Evolutionary conservation across 108 stramenopile species (phyloP), one percentile per base, ranked within the genome.

Genomic region (Cyclotella atomus): DNA sequence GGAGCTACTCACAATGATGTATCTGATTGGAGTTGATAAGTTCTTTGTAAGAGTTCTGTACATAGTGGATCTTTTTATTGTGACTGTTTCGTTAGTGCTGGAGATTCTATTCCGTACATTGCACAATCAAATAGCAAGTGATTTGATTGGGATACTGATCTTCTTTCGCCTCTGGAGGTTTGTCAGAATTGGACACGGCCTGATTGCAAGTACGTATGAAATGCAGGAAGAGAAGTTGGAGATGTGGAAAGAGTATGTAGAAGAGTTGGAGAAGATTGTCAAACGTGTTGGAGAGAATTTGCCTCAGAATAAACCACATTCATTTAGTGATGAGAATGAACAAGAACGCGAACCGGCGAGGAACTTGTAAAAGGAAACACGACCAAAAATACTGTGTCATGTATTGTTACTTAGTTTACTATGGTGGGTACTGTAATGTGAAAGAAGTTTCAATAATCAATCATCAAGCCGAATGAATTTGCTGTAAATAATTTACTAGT

Each of bases 151-250:
- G 1, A 29, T 82, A 8, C 76, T 82, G 10, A 59, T 82, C 15
- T 17, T 82, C 24, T 68, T 77, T 59, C 70, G 81, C 57, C 15
- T 77, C 5, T 82, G 81, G 81, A 71, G 81, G 10, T 82, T 82
- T 59, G 76, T 82, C 5, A 61, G 76, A 16, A 82, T 82, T 6
- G 81, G 81, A 7, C 81, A 82, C 54, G 81, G 81, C 23, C 28
- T 82, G 36, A 46, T 82, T 3, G 76, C 63, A 15, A 67, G 53
- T 12, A 78, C 81, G 0, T 53, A 53, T 67, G 81, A 82, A 35
- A 16, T 73, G 21, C 36, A 67, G 25, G 59, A 60, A 41, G 36
- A 77, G 20, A 77, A 67, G 43, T 50, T 68, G 12, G 52, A 65
- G 17, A 24, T 68, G 36, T 65, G 46, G 15, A 67, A 59, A 33